Evolutionary conservation across 1,139 yeast species (phyloP).

Genomic region (Nakaseomyces sp.): DNA sequence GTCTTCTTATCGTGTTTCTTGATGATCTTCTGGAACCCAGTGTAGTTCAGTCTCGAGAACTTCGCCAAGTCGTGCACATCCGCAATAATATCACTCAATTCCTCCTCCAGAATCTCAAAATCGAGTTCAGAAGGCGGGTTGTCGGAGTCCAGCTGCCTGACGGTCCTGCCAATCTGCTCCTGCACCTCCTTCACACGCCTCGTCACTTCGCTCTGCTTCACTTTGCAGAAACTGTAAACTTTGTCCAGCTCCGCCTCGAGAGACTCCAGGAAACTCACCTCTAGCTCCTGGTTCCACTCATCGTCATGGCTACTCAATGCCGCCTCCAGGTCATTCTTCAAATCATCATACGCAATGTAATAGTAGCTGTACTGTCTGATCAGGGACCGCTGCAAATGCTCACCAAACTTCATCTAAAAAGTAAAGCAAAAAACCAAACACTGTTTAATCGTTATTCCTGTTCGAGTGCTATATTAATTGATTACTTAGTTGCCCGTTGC

Average conservation of each 20-base stretch:
- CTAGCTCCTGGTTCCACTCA: conserved; percentile 66
- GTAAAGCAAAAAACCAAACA: neutral
- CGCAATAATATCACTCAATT: conserved; percentile 85
- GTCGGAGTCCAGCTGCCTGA: conserved; percentile 39
- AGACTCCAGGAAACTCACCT: conserved; percentile 66
- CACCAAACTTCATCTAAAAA: conserved; percentile 48
- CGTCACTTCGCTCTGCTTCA: conserved; percentile 73
- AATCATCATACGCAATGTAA: conserved; percentile 82
- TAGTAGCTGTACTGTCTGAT: conserved; percentile 82
- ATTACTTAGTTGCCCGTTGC: too few relatives aligned
- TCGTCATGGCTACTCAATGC: conserved; percentile 46
- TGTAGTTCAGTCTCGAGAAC: conserved; percentile 83
- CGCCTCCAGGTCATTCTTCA: conserved; percentile 69
- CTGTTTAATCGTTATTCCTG: too few relatives aligned
- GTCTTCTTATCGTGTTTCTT: conserved; percentile 95
- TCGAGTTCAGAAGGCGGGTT: conserved; percentile 56
- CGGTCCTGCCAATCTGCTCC: conserved; percentile 53
- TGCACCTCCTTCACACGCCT: conserved; percentile 80
- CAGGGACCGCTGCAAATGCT: conserved; percentile 61
- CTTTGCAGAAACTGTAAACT: conserved; percentile 81
- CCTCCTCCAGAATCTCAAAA: conserved; percentile 85
- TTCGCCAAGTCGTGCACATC: conserved; percentile 96
- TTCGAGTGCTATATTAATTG: too few relatives aligned
- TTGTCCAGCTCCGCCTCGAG: conserved; percentile 81
- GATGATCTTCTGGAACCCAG: conserved; percentile 91